Conservation (phyloP, 495 filamentous ascomycete species). For the Lasiosphaeria miniovina region DNA sequence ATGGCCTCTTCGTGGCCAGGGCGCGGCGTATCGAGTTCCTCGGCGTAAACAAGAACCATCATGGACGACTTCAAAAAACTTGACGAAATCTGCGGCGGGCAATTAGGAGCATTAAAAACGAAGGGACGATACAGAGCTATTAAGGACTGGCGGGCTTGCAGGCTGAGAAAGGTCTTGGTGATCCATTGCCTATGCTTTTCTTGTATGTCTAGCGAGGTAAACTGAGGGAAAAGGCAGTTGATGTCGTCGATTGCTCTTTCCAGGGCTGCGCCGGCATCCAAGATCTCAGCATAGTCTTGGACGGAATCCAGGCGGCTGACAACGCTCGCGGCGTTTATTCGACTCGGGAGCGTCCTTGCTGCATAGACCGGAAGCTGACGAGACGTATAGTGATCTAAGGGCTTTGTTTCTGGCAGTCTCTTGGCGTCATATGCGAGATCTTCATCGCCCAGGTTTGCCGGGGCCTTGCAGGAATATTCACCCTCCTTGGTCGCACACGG, state of each 20-base stretch:
- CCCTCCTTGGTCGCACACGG: slow-evolving; percentile 36
- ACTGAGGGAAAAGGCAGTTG: slow-evolving; percentile 30
- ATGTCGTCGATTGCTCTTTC: slow-evolving; percentile 38
- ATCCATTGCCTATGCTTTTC: slow-evolving; percentile 32
- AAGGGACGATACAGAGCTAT: slow-evolving; percentile 41
- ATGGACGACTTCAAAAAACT: slow-evolving; percentile 39
- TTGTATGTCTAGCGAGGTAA: slow-evolving; percentile 21
- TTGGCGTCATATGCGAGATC: slow-evolving; percentile 25
- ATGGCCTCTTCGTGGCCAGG: slow-evolving; percentile 30
- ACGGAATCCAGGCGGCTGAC: slow-evolving; percentile 34
- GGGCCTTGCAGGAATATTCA: slow-evolving; percentile 35
- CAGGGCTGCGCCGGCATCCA: slow-evolving; percentile 36
- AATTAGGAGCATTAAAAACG: slow-evolving; percentile 30
- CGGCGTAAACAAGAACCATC: slow-evolving; percentile 34
- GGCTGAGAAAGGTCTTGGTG: slow-evolving; percentile 31
- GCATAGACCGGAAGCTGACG: slow-evolving; percentile 36
- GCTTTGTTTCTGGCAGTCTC: slow-evolving; percentile 31
- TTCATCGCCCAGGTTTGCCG: slow-evolving; percentile 35
- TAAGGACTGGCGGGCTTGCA: slow-evolving; percentile 36
- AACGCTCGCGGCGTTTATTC: slow-evolving; percentile 31
- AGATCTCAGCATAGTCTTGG: slow-evolving; percentile 32
- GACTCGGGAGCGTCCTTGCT: slow-evolving; percentile 30
- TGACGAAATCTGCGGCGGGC: slow-evolving; percentile 33
- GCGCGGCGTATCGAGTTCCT: slow-evolving; percentile 32
- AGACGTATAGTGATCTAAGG: slow-evolving; percentile 34